Conservation (phyloP, 208 protist genomes). For the Trichomonas tenax region DNA sequence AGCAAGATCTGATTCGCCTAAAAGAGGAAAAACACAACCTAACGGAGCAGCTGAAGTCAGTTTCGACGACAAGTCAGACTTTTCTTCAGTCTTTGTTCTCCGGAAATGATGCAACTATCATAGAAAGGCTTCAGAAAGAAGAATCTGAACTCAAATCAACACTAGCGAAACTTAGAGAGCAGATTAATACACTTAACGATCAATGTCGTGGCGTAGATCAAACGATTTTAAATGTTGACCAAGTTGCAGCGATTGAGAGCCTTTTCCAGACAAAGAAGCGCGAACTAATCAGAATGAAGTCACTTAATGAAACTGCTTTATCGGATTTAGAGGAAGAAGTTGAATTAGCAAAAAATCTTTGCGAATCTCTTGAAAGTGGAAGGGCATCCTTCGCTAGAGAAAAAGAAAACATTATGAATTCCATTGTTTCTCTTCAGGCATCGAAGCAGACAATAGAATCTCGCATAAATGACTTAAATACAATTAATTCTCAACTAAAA, state of each 20-base stretch:
- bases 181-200: not conserved
- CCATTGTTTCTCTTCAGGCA: not conserved
- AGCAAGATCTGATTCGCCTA: not conserved
- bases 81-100: not conserved
- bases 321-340: constrained; percentile 2
- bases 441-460: not conserved
- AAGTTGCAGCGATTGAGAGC: not conserved
- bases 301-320: not conserved
- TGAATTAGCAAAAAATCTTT: not conserved
- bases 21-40: not conserved
- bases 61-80: not conserved
- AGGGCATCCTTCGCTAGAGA: not conserved
- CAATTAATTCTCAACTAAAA: not conserved
- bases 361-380: not conserved
- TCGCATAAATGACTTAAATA: not conserved
- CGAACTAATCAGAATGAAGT: not conserved
- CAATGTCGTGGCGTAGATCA: not conserved
- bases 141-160: not conserved
- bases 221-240: not conserved
- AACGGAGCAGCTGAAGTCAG: not conserved
- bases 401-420: not conserved
- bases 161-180: not conserved
- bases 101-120: not conserved
- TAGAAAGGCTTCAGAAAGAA: not conserved
- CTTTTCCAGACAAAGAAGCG: constrained; percentile 3